phyloP scores from a whole-genome alignment of 495 filamentous ascomycete species.

The Penicillium roqueforti region DNA sequence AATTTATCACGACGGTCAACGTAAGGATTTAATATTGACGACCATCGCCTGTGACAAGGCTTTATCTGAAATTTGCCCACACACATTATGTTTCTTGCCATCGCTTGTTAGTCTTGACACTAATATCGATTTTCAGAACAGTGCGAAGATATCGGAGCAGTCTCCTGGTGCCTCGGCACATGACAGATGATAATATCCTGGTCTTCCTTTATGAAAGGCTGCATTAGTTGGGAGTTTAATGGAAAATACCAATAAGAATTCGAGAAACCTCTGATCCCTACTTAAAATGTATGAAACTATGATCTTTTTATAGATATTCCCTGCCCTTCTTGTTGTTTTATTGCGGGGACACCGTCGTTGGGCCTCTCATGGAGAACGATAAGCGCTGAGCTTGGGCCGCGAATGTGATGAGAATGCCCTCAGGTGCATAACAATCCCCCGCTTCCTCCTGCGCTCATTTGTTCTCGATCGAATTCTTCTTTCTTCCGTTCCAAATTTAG shows the following conservation, averaged over 20 bases:
- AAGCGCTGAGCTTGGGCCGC: conserved; percentile 22
- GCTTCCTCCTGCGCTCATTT: conserved; percentile 7
- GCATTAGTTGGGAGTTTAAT: not conserved
- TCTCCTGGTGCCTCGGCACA: not conserved
- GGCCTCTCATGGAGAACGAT: conserved; percentile 26
- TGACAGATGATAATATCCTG: not conserved
- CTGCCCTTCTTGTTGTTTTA: conserved; percentile 1
- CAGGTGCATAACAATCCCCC: conserved; percentile 25
- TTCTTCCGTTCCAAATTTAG: conserved; percentile 33
- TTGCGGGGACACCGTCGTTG: conserved; percentile 17
- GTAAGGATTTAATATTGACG: conserved; percentile 82
- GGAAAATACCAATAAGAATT: conserved; percentile 5
- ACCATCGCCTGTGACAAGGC: conserved; percentile 87
- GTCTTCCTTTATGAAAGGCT: not conserved
- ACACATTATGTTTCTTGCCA: conserved; percentile 13
- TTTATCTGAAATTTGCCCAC: conserved; percentile 51
- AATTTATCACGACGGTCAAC: conserved; percentile 97
- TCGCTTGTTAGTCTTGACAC: conserved; percentile 15
- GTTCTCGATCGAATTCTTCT: conserved; percentile 1
- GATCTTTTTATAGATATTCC: not conserved
- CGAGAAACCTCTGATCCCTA: not conserved
- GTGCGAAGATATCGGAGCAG: conserved; percentile 1
- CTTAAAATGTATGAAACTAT: not conserved
- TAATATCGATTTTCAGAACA: conserved; percentile 22
- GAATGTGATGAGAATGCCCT: conserved; percentile 25